Conservation (phyloP, 2,329 filamentous ascomycete genomes). For the Cladosporium halotolerans region DNA sequence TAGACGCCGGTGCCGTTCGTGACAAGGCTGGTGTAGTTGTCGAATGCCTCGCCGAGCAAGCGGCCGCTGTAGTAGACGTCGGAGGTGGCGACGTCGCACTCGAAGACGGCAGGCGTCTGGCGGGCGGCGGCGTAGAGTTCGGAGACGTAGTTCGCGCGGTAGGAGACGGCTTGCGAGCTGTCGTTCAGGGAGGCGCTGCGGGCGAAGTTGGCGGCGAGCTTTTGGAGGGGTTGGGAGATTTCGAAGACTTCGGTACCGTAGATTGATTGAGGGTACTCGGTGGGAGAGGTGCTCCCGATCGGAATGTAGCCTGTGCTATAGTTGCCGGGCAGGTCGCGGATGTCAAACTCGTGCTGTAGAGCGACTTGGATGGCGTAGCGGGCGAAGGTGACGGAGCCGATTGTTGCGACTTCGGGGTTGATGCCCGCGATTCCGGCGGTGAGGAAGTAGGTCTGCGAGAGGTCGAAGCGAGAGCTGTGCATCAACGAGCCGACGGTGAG, state of each 20-base stretch:
- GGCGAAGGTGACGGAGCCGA: conserved; percentile 61
- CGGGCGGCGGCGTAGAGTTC: conserved; percentile 38
- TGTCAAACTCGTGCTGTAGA: conserved; percentile 69
- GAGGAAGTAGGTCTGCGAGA: conserved; percentile 63
- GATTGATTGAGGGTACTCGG: conserved; percentile 34
- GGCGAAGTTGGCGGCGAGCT: conserved; percentile 30
- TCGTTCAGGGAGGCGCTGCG: conserved; percentile 33
- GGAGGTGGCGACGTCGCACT: conserved; percentile 62
- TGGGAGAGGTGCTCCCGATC: conserved; percentile 51
- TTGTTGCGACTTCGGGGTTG: conserved; percentile 60
- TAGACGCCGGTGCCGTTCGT: conserved; percentile 64
- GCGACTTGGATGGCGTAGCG: conserved; percentile 68
- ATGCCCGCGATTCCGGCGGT: conserved; percentile 68
- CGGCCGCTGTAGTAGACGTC: conserved; percentile 66
- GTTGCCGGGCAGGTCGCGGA: conserved; percentile 59
- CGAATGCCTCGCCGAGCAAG: conserved; percentile 57
- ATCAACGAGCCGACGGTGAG: conserved; percentile 57
- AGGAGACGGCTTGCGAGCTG: conserved; percentile 29
- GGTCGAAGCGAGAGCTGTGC: conserved; percentile 57
- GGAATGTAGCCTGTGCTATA: conserved; percentile 65
- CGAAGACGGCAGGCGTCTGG: conserved; percentile 49
- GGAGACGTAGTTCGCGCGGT: conserved; percentile 32
- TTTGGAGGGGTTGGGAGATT: conserved; percentile 34
- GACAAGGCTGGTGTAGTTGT: conserved; percentile 56
- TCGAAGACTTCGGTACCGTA: conserved; percentile 41